These are phyloP conservation scores for Saccharum officinarum DNA, from an alignment of 176 grass and related monocot genomes.

Conservation along the genomic window DNA sequence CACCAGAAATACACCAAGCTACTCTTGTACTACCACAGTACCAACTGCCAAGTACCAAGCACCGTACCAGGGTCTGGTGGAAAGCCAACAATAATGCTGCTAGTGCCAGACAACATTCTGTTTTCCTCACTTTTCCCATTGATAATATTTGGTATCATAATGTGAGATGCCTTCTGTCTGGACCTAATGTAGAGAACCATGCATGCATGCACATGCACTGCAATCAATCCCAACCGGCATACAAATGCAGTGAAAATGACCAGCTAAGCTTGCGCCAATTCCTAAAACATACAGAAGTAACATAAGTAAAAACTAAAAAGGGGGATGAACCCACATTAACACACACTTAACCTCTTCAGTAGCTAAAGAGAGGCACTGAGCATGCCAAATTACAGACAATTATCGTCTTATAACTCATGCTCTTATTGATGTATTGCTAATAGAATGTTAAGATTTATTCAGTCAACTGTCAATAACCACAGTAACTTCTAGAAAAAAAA, in stretches of 20 bases:
- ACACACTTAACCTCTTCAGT: background rate
- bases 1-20: conserved; percentile 21
- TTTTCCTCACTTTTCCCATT: background rate
- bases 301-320: background rate
- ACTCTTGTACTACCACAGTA: background rate
- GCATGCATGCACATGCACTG: conserved; percentile 21
- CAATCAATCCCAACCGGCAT: background rate
- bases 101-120: conserved; percentile 17
- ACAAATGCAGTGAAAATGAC: conserved; percentile 26
- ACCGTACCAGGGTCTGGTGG: background rate
- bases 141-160: background rate
- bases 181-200: conserved; percentile 34
- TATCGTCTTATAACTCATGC: conserved; percentile 14
- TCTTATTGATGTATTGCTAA: conserved; percentile 49
- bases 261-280: conserved; percentile 1
- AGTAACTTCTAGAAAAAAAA: conserved; percentile 33
- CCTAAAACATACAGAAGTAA: conserved; percentile 7
- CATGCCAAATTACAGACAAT: conserved; percentile 29
- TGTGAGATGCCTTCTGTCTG: conserved; percentile 16
- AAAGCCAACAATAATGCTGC: conserved; percentile 18
- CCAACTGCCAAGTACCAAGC: background rate
- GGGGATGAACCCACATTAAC: background rate
- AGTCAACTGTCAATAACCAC: conserved; percentile 32
- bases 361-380: background rate
- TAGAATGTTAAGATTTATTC: conserved; percentile 50